Evolutionary conservation across 2,329 filamentous ascomycete genomes (phyloP), one percentile per base, ranked within the genome.

Genomic region (Talaromyces atroroseus): DNA sequence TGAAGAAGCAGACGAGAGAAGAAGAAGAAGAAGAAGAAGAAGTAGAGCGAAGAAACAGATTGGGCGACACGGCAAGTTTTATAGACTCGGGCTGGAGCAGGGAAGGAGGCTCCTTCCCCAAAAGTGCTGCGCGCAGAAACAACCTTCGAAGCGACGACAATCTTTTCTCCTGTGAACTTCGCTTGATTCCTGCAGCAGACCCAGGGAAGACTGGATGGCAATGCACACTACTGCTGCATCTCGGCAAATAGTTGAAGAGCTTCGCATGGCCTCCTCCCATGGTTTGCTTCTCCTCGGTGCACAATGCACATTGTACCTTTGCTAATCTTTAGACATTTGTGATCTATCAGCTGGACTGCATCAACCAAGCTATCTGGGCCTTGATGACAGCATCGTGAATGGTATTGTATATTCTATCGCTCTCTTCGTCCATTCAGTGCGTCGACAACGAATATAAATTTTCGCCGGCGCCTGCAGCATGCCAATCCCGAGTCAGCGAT

Each of bases 61-160:
- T 24, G 44, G 18, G 44, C 21, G 20, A 46, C 4, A 10, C 3
- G 36, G 36, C 32, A 34, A 40, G 36, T 40, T 40, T 40, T 40
- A 40, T 40, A 40, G n/a, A 40, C 8, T 40, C 36, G 36, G 36
- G 36, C 36, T 18, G 36, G 36, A 40, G 36, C 36, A 40, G 12
- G 50, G 50, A 45, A 46, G 24, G 52, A 54, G 29, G 29, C 32
- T 54, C 44, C 51, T 54, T 38, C 51, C 51, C 16, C 10, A 26
- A 20, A 23, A 46, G 24, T 32, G 18, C 24, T 36, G 34, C 36
- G n/a, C 45, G 18, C 18, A 21, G 16, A 46, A 46, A 20, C 44
- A 6, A 29, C 5, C 26, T 29, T 29, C 26, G 26, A 29, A 29
- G 7, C 2, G 20, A 6, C 24, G 42, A 18, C 36, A 40, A 40